Evolutionary conservation across 2,329 filamentous ascomycete species (phyloP).

Genomic region (Exophiala sideris): DNA sequence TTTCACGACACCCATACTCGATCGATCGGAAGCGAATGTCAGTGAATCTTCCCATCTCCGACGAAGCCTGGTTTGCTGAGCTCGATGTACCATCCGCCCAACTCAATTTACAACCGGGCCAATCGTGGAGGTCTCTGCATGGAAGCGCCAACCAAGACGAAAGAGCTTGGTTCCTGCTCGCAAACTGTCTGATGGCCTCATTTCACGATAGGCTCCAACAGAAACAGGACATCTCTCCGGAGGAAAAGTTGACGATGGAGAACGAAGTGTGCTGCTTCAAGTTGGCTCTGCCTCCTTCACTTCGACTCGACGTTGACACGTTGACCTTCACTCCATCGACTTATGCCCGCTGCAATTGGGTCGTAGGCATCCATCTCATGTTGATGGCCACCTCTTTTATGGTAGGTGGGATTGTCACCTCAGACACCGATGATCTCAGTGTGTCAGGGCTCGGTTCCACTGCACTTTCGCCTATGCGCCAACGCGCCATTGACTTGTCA

Average conservation of each 20-base stretch:
- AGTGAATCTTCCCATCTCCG: conserved; percentile 17
- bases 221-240: conserved; percentile 13
- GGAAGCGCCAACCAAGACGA: conserved; percentile 17
- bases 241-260: conserved; percentile 21
- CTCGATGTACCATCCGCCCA: conserved; percentile 10
- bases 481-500: conserved; percentile 20
- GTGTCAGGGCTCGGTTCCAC: conserved; percentile 8
- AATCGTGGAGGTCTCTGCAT: conserved; percentile 19
- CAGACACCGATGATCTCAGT: conserved; percentile 17
- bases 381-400: conserved; percentile 20
- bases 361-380: conserved; percentile 24
- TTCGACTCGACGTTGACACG: conserved; percentile 15
- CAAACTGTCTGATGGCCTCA: conserved; percentile 19
- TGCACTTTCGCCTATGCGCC: conserved; percentile 10
- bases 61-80: conserved; percentile 21
- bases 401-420: conserved; percentile 11
- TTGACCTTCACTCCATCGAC: conserved; percentile 13
- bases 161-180: conserved; percentile 21
- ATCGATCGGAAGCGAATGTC: conserved; percentile 22
- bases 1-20: conserved; percentile 19
- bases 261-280: conserved; percentile 23
- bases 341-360: conserved; percentile 19
- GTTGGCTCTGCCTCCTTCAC: conserved; percentile 16
- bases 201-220: conserved; percentile 20
- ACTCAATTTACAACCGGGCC: conserved; percentile 14